Conservation (phyloP, 2,329 filamentous ascomycete genomes). For the Fusarium haematococcum region DNA sequence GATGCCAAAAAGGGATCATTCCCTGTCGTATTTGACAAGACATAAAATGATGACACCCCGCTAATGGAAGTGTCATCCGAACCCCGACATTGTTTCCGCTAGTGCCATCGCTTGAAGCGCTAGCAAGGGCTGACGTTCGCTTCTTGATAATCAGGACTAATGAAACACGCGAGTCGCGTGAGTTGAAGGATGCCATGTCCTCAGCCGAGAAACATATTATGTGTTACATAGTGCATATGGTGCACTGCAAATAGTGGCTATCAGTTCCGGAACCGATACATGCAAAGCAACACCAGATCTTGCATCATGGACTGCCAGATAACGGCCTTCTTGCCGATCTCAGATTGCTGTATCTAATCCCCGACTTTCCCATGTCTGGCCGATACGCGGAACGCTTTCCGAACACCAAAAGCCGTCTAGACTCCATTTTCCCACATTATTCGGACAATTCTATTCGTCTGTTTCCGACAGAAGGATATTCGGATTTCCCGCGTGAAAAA, state of each 20-base stretch:
- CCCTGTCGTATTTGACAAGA: neutral
- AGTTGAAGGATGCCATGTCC: neutral
- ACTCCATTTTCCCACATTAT: neutral
- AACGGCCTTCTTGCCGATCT: neutral
- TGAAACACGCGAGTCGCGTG: neutral
- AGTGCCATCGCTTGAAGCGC: neutral
- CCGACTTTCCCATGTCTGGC: neutral
- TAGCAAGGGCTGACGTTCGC: neutral
- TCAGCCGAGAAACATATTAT: neutral
- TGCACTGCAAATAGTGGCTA: neutral
- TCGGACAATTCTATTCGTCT: neutral
- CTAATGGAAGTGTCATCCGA: neutral
- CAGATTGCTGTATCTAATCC: neutral
- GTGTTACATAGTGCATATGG: neutral
- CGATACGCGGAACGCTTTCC: neutral
- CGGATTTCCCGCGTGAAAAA: neutral
- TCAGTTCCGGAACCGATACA: neutral
- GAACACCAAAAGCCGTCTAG: neutral
- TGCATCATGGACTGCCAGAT: neutral
- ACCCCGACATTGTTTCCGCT: neutral
- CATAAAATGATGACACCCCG: neutral
- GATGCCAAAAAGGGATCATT: neutral
- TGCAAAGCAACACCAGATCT: neutral
- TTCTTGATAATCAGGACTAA: neutral
- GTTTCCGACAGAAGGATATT: neutral